Base-by-base conservation (phyloP, 371 early-diverging fungal genomes). In the Lichtheimia hyalospora region DNA sequence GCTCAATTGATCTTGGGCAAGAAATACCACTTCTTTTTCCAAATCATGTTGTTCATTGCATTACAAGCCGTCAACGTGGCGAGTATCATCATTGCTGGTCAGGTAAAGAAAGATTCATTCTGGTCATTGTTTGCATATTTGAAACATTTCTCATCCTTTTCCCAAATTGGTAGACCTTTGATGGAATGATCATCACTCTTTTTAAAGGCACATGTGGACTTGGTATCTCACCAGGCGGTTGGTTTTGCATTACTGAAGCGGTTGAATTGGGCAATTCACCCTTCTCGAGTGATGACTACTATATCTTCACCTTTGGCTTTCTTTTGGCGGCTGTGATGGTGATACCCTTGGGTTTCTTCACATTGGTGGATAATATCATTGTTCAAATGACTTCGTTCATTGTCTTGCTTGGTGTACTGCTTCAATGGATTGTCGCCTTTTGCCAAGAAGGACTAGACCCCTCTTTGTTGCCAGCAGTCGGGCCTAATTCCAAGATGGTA, bases 31-130 rank as follows among this genome's bases (percentile, higher is more conserved):
- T 71, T 73, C 25, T 54, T 84, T 18, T 75, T 83, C 25, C 87
- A 87, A 54, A 14, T 83, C 13, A 60, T 80, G 41, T 67, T 86
- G 12, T 86, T 73, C 50, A 61, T 85, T 24, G 71, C 87, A 14
- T 68, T 87, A 56, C 85, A 87, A 63, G 77, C 86, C 1, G 77
- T 83, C 57, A 84, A 82, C 52, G 68, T 87, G 8, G 77, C 86
- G 0, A 84, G 84, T 27, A 87, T 87, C 44, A 79, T 86, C n/a
- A 57, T 84, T 24, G 82, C 85, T 28, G 69, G 83, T 3, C 87
- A 87, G 69, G 79, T 84, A 60, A 52, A 16, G 12, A 16, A 14
- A 34, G 7, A 13, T 20, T 48, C 21, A n/a, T 15, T n/a, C n/a
- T n/a, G n/a, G 27, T 34, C 14, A 23, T 23, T 34, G 34, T 34